Evolutionary conservation across 1,284 basidiomycete genomes (phyloP), one percentile per base, ranked within the genome.

Genomic region (Phellinidium pouzarii): DNA sequence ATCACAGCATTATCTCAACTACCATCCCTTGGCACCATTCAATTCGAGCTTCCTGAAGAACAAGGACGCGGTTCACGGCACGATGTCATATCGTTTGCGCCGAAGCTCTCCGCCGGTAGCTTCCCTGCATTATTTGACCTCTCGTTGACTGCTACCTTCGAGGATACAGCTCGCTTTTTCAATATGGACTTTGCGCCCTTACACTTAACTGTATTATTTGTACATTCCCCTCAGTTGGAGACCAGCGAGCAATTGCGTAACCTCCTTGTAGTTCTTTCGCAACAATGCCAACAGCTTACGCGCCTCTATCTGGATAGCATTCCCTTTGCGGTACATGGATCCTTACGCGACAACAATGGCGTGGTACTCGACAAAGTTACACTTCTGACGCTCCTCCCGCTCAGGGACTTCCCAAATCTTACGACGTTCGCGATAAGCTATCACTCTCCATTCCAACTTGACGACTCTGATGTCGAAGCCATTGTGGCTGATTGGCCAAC

Each of bases 121-220:
- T 86, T 84, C 61, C 78, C 77, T 0, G 64, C 69, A 0, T 67
- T 86, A 4, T 71, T 66, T 59, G 79, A 82, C 53, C 67, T 82
- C 37, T 76, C 71, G 3, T 59, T 80, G 31, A 73, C 72, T 31
- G 69, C 68, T 2, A 59, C 64, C 17, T 65, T 81, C 17, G 62
- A 65, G 3, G 71, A 78, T 50, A 66, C 75, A n/a, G 64, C 71
- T 2, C 63, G 59, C 3, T 78, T 84, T 63, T 63, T 83, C 41
- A 63, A 65, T n/a, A 62, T 63, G 2, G 60, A 65, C 3, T 76
- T 71, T 51, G 68, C 74, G 0, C 80, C 82, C 0, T 59, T 61
- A 3, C 73, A 73, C 48, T 62, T 86, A 25, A 76, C 72, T 0
- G 65, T 65, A 14, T 62, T 85, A n/a, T 78, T 74, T 56, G 54